Evolutionary conservation across 1,284 basidiomycete genomes (phyloP).

Genomic region (Leccinum colubrinum): DNA sequence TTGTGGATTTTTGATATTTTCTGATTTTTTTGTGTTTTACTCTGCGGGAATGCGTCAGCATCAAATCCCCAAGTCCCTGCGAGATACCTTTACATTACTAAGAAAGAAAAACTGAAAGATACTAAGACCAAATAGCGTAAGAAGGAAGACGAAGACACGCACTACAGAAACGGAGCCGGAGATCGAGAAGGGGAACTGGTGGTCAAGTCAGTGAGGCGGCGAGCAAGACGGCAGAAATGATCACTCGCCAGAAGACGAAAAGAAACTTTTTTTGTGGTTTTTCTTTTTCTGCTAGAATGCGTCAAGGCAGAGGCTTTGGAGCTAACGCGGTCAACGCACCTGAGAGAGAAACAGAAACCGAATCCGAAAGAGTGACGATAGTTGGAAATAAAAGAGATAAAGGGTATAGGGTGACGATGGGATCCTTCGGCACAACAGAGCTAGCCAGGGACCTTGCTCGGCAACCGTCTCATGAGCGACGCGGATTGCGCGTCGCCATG

Average conservation of each 20-base stretch:
- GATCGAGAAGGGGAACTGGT: neutral
- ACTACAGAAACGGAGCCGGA: neutral
- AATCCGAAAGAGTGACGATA: conserved; percentile 2
- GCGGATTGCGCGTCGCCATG: neutral
- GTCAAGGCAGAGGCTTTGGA: neutral
- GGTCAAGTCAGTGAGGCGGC: neutral
- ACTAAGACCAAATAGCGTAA: neutral
- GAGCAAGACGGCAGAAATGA: neutral
- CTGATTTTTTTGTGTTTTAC: neutral
- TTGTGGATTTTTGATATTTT: neutral
- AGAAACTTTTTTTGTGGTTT: neutral
- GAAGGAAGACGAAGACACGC: neutral
- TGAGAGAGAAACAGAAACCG: neutral
- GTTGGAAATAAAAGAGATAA: neutral
- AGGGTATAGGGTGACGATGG: conserved; percentile 9
- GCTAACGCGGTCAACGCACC: neutral
- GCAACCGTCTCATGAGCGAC: neutral
- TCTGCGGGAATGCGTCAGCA: neutral
- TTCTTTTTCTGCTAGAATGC: neutral
- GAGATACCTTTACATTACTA: neutral
- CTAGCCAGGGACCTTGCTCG: neutral
- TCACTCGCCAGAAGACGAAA: neutral
- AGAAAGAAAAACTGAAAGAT: neutral
- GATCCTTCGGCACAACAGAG: neutral
- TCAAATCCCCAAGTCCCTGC: neutral